phyloP scores from a whole-genome alignment of 1,284 basidiomycete species.

The Moniliophthora roreri region DNA sequence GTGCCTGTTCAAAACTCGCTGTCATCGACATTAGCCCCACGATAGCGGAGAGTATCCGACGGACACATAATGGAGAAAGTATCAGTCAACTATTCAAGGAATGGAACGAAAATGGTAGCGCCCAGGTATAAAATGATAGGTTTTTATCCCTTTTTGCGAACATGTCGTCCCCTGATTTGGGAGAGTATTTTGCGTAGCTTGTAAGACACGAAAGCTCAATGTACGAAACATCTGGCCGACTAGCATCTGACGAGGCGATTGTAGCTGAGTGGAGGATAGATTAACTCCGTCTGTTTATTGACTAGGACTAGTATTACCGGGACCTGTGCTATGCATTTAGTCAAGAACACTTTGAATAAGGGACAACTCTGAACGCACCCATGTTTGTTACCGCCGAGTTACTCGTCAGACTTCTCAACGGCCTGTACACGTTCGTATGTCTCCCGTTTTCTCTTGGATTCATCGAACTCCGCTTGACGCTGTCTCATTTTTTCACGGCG shows the following conservation, averaged over 20 bases:
- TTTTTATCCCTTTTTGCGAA: too few relatives aligned
- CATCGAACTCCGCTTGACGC: conserved; percentile 64
- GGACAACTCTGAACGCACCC: too few relatives aligned
- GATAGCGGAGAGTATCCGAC: conserved; percentile 93
- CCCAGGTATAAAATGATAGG: conserved; percentile 20
- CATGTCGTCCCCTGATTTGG: too few relatives aligned
- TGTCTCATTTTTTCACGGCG: conserved; percentile 69
- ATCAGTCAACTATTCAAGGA: conserved; percentile 80
- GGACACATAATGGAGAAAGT: conserved; percentile 96
- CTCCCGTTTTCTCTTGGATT: conserved; percentile 64
- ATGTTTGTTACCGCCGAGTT: neutral
- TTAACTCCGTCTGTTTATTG: too few relatives aligned
- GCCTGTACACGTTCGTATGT: conserved; percentile 67
- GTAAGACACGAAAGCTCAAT: too few relatives aligned
- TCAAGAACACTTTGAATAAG: too few relatives aligned
- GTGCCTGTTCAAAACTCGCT: conserved; percentile 59
- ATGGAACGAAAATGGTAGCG: conserved; percentile 56
- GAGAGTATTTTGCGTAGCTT: too few relatives aligned
- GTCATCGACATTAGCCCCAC: conserved; percentile 88
- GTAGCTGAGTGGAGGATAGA: too few relatives aligned
- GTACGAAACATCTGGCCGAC: too few relatives aligned
- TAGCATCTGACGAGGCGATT: too few relatives aligned
- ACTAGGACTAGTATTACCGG: too few relatives aligned
- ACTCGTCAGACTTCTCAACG: conserved; percentile 31
- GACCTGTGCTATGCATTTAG: too few relatives aligned